Conservation (phyloP, 2,329 filamentous ascomycete genomes). For the Pseudogymnoascus sp. region DNA sequence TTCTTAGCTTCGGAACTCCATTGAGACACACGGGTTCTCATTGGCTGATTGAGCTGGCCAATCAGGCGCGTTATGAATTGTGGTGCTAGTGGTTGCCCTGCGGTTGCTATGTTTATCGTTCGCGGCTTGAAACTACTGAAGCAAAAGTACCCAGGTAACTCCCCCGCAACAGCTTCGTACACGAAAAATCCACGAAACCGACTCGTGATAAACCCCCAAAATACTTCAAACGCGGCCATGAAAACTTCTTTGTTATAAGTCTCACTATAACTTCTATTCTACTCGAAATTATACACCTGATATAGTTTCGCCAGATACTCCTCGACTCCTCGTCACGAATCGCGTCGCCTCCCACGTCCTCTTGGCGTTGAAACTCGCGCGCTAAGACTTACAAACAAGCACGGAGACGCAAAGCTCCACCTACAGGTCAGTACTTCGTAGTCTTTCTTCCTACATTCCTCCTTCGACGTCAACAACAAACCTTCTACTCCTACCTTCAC, state of each 20-base stretch:
- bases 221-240: neutral
- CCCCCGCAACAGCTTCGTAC: neutral
- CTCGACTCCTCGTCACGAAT: neutral
- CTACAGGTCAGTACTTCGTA: conserved; percentile 3
- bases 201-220: conserved; percentile 3
- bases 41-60: neutral
- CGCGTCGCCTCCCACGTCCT: conserved; percentile 1
- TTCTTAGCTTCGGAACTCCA: neutral
- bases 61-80: conserved; percentile 2
- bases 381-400: conserved; percentile 8
- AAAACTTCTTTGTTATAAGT: conserved; percentile 1
- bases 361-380: conserved; percentile 7
- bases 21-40: conserved; percentile 5
- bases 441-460: conserved; percentile 20
- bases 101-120: conserved; percentile 8
- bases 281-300: neutral
- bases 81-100: neutral
- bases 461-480: conserved; percentile 28
- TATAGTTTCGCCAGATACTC: neutral
- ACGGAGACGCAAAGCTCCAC: conserved; percentile 8
- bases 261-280: neutral
- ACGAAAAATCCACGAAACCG: conserved; percentile 1
- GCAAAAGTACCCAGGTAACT: conserved; percentile 4
- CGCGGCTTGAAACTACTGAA: conserved; percentile 7
- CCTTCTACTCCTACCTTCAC: conserved; percentile 22